These are phyloP conservation scores for Colletotrichum siamense DNA, from an alignment of 2,329 filamentous ascomycete genomes.

Conservation along the genomic window DNA sequence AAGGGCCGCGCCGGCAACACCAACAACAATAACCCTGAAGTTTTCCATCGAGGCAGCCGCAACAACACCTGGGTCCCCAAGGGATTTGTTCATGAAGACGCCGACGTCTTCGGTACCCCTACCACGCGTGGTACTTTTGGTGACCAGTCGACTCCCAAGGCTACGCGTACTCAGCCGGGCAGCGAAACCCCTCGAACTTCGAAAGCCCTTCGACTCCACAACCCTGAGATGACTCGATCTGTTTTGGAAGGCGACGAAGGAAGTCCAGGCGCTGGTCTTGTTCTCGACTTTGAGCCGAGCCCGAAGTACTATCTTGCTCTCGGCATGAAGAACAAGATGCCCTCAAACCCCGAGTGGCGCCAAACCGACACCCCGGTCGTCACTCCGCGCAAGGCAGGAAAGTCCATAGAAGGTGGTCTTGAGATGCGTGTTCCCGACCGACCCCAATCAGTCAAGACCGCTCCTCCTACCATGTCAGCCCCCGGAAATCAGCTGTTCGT, in stretches of 20 bases:
- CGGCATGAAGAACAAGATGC: background rate
- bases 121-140: background rate
- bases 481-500: background rate
- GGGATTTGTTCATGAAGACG: background rate
- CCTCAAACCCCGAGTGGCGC: background rate
- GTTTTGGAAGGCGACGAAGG: background rate
- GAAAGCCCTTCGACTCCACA: background rate
- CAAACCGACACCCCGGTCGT: background rate
- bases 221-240: background rate
- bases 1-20: background rate
- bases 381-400: background rate
- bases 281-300: background rate
- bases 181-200: background rate
- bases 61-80: background rate
- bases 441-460: constrained; percentile 1
- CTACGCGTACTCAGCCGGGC: background rate
- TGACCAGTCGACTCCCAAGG: background rate
- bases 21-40: background rate
- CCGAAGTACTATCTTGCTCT: constrained; percentile 7
- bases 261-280: background rate
- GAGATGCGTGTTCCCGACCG: background rate
- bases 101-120: background rate
- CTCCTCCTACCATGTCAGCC: background rate
- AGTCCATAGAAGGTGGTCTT: background rate
- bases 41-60: background rate